Evolutionary conservation across 306 rosid species (phyloP), one percentile per base, ranked within the genome.

Genomic region (Fragaria vesca): DNA sequence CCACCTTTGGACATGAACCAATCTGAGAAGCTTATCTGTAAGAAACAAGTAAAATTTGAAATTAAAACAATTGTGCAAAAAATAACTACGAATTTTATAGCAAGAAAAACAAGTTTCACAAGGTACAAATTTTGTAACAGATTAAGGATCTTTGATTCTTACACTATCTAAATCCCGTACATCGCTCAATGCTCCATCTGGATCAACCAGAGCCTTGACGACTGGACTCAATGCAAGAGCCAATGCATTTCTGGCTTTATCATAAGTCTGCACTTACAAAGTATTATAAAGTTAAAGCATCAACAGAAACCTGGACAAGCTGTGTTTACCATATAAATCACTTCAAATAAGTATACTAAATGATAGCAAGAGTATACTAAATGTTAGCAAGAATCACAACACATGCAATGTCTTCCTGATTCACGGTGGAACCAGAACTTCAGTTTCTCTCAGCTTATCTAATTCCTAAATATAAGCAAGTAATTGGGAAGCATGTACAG

Each of bases 1-100:
- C 99, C 99, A 81, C 98, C 99, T 90, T 95, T 95, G 69, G 98
- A 93, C 83, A 93, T 69, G 91, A 95, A 95, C 99, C 99, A 95
- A 71, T 93, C 97, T 24, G 99, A 93, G 87, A 95, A 95, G 85
- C 98, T 95, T 67, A 95, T 82, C 99, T 95, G 97, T 79, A 84
- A 46, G 58, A 77, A 15, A 43, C 6, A 81, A 75, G 81, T 65
- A 34, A 73, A 68, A 15, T 15, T 9, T 45, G 16, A 38, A 65
- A 73, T 45, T 28, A 38, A 76, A 72, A 79, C 47, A 72, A 71
- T 67, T 20, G 11, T 52, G 43, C 71, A 55, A 80, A 73, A 60
- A 38, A 75, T 8, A 43, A 62, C 18, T 45, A 74, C 26, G 10
- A 24, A 62, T 2, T 70, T 18, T 63, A 60, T 63, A 63, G 8